A percentile compares a stretch with the other conserved stretches of the same genome.
Evolutionary conservation across 257 asterid genomes (phyloP).

Genomic region (Capsicum pubescens): DNA sequence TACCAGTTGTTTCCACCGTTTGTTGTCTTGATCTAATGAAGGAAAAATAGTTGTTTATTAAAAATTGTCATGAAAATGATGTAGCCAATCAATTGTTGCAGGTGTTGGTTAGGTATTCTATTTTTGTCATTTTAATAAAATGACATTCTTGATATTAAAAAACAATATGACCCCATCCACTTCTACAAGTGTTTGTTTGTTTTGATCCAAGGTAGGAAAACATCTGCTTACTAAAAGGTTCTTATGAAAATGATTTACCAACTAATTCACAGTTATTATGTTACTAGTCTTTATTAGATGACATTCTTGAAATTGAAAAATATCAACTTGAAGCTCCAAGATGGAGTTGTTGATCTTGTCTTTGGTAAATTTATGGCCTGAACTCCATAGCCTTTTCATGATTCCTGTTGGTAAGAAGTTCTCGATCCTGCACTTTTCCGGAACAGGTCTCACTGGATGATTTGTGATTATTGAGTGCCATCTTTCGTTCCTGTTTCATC

Average conservation of each 20-base stretch:
- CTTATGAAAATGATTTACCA: conserved; percentile 5
- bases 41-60: neutral
- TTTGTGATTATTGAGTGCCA: conserved; percentile 5
- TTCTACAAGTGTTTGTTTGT: neutral
- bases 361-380: neutral
- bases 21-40: neutral
- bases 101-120: neutral
- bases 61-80: neutral
- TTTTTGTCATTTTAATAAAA: neutral
- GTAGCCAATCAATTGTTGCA: neutral
- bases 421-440: neutral
- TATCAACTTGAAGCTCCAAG: neutral
- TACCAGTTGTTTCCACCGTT: neutral
- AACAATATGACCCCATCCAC: neutral
- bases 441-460: neutral
- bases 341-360: neutral
- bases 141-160: neutral
- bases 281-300: neutral
- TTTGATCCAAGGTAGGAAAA: neutral
- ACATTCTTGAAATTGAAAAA: neutral
- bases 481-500: neutral
- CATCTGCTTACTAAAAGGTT: neutral
- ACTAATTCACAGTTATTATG: neutral
- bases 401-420: neutral
- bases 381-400: neutral